Evolutionary conservation across 1,284 basidiomycete genomes (phyloP).

Genomic region (Rhodotorula sp.): DNA sequence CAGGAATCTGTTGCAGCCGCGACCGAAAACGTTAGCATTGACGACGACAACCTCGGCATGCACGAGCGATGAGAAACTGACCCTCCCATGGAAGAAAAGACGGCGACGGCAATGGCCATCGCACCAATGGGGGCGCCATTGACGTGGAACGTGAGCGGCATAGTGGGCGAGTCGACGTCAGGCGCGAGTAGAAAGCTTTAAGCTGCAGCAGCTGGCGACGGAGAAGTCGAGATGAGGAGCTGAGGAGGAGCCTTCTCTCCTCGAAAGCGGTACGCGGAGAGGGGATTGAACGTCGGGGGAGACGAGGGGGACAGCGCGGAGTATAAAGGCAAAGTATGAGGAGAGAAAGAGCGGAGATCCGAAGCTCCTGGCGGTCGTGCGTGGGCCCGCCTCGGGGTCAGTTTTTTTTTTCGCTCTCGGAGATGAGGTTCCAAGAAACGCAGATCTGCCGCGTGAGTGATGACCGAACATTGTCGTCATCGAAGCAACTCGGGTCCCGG

Average conservation of each 20-base stretch:
- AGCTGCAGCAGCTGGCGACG: neutral
- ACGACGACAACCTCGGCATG: neutral
- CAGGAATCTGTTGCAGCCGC: conserved; percentile 5
- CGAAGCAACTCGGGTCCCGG: too few relatives aligned
- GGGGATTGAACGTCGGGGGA: too few relatives aligned
- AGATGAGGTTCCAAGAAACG: too few relatives aligned
- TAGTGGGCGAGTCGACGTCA: neutral
- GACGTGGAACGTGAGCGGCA: conserved; percentile 6
- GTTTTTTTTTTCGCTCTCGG: neutral
- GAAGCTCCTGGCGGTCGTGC: neutral
- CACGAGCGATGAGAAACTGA: conserved; percentile 60
- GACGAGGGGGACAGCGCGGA: neutral
- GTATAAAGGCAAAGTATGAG: neutral
- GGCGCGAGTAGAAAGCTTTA: neutral
- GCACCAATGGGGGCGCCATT: conserved; percentile 46
- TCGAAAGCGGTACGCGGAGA: too few relatives aligned
- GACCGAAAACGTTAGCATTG: neutral
- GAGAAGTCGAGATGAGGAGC: neutral
- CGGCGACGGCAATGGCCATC: conserved; percentile 64
- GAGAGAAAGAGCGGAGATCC: neutral
- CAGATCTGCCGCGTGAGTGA: too few relatives aligned
- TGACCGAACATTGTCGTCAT: too few relatives aligned
- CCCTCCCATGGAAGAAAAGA: conserved; percentile 73
- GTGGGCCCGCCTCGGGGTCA: neutral
- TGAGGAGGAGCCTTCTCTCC: neutral